These are phyloP conservation scores for Camelina laxa DNA, from an alignment of 345 rosid species.

Conservation along the genomic window DNA sequence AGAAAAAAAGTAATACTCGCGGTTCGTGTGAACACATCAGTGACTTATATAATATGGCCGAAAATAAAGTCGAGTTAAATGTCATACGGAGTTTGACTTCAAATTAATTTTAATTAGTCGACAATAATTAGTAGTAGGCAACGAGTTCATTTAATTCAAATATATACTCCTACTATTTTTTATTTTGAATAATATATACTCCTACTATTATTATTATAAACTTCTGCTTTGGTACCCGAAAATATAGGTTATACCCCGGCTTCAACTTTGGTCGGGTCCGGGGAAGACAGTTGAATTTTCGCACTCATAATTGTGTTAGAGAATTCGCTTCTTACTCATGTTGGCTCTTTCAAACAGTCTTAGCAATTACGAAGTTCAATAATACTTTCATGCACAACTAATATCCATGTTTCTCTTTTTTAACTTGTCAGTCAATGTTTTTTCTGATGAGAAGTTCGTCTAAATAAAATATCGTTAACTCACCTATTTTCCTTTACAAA, in stretches of 20 bases:
- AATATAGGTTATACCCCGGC: no score
- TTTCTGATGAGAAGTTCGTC: not conserved
- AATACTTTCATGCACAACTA: not conserved
- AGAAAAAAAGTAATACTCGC: not conserved
- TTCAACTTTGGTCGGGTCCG: not conserved
- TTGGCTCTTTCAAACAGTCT: not conserved
- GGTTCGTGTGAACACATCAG: not conserved
- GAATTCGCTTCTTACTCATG: not conserved
- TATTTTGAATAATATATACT: not conserved
- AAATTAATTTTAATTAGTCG: not conserved
- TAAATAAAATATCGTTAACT: no score
- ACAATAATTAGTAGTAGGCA: not conserved
- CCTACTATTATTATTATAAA: not conserved
- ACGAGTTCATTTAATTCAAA: not conserved
- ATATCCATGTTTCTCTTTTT: not conserved
- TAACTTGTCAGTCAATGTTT: no score
- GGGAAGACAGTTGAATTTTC: not conserved
- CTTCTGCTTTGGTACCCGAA: no score
- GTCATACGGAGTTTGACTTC: not conserved
- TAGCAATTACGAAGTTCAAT: no score
- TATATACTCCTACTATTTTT: not conserved
- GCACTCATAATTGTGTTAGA: not conserved
- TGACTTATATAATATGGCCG: not conserved
- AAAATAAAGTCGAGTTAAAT: not conserved
- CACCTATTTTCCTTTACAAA: no score